phyloP scores from a whole-genome alignment of 352 stramenopile species.

The Phytophthora fragariaefolia region DNA sequence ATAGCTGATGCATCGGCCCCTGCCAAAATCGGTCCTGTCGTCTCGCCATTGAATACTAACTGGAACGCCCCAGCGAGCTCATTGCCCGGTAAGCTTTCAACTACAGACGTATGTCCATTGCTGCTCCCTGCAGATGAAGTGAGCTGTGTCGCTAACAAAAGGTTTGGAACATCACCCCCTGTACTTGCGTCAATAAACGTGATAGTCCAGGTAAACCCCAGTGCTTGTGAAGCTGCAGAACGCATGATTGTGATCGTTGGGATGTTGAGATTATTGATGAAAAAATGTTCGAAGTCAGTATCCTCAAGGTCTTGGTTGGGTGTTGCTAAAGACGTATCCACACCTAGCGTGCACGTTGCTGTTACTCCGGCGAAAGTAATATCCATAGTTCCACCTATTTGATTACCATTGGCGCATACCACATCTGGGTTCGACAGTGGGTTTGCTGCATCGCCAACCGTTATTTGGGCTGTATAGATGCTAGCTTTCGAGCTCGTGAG shows the following conservation, averaged over 20 bases:
- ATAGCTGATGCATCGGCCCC: constrained; percentile 84
- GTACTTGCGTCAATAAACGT: constrained; percentile 60
- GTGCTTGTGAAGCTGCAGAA: constrained; percentile 65
- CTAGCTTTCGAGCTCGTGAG: neutral
- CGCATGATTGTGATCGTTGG: constrained; percentile 60
- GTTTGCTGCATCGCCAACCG: constrained; percentile 54
- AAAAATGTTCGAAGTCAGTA: constrained; percentile 46
- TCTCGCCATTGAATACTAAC: constrained; percentile 94
- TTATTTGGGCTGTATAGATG: constrained; percentile 8
- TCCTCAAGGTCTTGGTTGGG: constrained; percentile 44
- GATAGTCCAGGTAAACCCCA: constrained; percentile 86
- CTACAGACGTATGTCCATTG: constrained; percentile 54
- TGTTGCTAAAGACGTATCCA: constrained; percentile 40
- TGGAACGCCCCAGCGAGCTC: constrained; percentile 92
- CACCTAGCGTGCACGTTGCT: constrained; percentile 49
- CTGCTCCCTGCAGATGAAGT: constrained; percentile 23
- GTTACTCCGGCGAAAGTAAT: constrained; percentile 57
- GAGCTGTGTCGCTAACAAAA: constrained; percentile 46
- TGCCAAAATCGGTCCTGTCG: constrained; percentile 91
- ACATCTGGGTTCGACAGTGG: constrained; percentile 53
- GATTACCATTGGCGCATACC: constrained; percentile 89
- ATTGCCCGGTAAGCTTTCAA: constrained; percentile 86
- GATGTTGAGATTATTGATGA: constrained; percentile 53
- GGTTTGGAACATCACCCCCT: constrained; percentile 86
- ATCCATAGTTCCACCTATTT: constrained; percentile 88